phyloP scores from a whole-genome alignment of 805 yeast species.

The Yamadazyma insecticola region DNA sequence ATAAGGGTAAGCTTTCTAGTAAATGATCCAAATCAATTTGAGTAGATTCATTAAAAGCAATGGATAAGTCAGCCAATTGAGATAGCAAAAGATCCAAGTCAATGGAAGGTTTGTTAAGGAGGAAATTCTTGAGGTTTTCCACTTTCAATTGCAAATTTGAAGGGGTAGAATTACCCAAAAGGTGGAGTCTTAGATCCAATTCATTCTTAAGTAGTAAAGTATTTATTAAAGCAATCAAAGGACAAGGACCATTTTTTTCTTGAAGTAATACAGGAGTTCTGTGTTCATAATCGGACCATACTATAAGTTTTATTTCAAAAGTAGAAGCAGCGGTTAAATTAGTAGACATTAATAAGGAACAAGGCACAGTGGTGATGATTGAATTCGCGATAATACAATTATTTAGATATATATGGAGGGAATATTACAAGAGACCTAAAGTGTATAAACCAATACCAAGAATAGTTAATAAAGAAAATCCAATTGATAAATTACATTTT shows the following conservation, averaged over 20 bases:
- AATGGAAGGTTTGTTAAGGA: constrained; percentile 1
- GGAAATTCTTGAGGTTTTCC: constrained; percentile 1
- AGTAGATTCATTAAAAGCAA: constrained; percentile 7
- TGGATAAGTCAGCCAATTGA: constrained; percentile 8
- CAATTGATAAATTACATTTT: constrained; percentile 16
- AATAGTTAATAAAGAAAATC: constrained; percentile 7
- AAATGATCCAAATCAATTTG: constrained; percentile 27
- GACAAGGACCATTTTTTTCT: constrained; percentile 85
- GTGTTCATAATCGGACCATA: constrained; percentile 33
- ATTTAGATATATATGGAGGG: too few relatives aligned
- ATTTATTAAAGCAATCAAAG: constrained; percentile 73
- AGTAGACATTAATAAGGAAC: too few relatives aligned
- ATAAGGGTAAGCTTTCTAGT: constrained; percentile 52
- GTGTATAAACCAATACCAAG: constrained; percentile 6
- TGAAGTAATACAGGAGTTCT: constrained; percentile 63
- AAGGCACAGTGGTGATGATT: too few relatives aligned
- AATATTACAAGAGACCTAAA: too few relatives aligned
- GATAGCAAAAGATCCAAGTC: constrained; percentile 7
- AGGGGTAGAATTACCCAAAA: too few relatives aligned
- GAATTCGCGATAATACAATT: too few relatives aligned
- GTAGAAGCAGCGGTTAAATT: constrained; percentile 1
- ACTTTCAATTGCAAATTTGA: constrained; percentile 7
- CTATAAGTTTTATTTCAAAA: constrained; percentile 20
- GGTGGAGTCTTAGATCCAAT: constrained; percentile 11
- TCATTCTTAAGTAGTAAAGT: constrained; percentile 54